A percentile compares a stretch with the other conserved stretches of the same genome.
These are phyloP conservation scores for Amphirosellinia nigrospora DNA, from an alignment of 495 filamentous ascomycete species.

Conservation along the genomic window DNA sequence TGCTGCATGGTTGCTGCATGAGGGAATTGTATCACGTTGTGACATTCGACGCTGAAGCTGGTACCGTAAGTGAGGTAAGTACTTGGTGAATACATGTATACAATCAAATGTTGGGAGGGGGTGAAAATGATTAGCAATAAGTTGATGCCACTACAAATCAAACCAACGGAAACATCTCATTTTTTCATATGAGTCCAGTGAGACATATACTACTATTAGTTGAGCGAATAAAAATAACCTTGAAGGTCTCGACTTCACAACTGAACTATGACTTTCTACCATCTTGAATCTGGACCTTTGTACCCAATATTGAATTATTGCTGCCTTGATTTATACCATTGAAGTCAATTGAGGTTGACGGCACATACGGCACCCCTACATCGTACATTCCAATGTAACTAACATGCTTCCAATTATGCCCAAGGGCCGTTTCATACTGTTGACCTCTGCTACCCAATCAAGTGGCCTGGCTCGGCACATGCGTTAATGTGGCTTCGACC, in stretches of 20 bases:
- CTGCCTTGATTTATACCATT: background rate
- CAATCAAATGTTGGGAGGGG: background rate
- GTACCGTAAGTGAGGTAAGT: background rate
- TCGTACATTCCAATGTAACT: too few species aligned
- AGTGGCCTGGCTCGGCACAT: slow-evolving; percentile 4
- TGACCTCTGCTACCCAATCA: background rate
- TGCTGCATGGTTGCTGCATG: slow-evolving; percentile 22
- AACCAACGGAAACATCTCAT: background rate
- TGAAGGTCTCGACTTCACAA: background rate
- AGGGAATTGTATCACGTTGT: slow-evolving; percentile 23
- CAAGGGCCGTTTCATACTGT: background rate
- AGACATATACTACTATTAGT: background rate
- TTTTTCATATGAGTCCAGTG: background rate
- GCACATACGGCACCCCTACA: background rate
- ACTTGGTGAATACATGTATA: background rate
- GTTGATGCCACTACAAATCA: background rate
- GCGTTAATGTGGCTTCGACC: slow-evolving; percentile 8
- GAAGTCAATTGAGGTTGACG: background rate
- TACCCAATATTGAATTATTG: background rate
- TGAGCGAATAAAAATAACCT: background rate
- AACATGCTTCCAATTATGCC: background rate
- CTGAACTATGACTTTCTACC: background rate
- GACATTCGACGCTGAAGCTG: slow-evolving; percentile 11
- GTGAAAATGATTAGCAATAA: background rate
- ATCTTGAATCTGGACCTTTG: background rate